Evolutionary conservation across 768 basidiomycete genomes (phyloP).

Genomic region (Lactarius vividus): DNA sequence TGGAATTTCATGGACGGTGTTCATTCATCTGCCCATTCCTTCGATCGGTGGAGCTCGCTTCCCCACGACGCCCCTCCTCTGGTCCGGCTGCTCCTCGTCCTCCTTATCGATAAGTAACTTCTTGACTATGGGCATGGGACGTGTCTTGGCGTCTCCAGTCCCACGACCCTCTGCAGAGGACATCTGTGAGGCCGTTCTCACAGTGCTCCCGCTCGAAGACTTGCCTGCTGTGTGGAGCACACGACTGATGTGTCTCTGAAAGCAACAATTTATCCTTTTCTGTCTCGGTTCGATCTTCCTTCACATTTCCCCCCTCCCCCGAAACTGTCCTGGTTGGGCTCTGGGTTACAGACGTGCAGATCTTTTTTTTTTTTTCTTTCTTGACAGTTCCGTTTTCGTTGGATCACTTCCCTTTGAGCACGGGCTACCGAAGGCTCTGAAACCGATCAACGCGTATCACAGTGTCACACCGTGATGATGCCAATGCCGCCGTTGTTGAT

Average conservation of each 20-base stretch:
- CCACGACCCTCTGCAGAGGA: not conserved
- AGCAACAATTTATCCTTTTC: not conserved
- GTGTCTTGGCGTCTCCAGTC: not conserved
- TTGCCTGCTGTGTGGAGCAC: not conserved
- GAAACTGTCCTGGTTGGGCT: not conserved
- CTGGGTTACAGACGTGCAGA: not conserved
- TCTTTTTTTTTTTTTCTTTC: not conserved
- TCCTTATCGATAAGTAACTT: not conserved
- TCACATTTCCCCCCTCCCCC: not conserved
- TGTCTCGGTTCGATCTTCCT: not conserved
- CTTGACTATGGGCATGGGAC: not conserved
- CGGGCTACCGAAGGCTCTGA: not conserved
- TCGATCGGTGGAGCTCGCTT: not conserved
- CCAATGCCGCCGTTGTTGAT: not conserved
- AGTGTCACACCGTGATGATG: not conserved
- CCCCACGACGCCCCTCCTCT: not conserved
- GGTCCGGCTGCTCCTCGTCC: not conserved
- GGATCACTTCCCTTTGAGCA: not conserved
- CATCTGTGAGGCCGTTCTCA: not conserved
- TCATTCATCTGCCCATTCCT: not conserved
- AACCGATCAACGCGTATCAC: not conserved
- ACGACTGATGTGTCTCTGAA: not conserved
- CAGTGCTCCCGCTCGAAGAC: not conserved
- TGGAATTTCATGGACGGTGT: not conserved
- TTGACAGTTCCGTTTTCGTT: not conserved